Conservation (phyloP, 2,329 filamentous ascomycete species). For the Apiospora arundinis region DNA sequence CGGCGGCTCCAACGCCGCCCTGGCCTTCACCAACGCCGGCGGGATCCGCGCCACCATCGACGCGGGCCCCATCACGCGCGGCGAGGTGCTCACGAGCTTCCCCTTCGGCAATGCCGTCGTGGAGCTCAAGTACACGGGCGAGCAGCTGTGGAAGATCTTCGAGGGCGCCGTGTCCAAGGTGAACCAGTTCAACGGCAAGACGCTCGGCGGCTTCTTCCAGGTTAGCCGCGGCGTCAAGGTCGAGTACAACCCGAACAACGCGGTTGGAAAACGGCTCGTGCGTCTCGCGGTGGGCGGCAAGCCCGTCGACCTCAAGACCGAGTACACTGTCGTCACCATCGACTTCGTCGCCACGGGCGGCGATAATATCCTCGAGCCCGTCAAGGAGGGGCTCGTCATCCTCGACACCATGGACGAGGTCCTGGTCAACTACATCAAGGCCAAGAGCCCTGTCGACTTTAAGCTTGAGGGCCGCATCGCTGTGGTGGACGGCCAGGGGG, state of each 20-base stretch:
- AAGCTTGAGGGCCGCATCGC: conserved; percentile 55
- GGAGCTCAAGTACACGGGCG: conserved; percentile 59
- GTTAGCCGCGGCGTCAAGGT: conserved; percentile 63
- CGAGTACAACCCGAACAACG: conserved; percentile 60
- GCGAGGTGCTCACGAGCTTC: conserved; percentile 68
- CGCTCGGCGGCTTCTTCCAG: conserved; percentile 66
- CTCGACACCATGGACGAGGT: conserved; percentile 60
- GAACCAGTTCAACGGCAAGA: conserved; percentile 59
- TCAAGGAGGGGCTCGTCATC: conserved; percentile 43
- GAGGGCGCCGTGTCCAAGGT: conserved; percentile 63
- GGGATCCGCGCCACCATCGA: conserved; percentile 70
- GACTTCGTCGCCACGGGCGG: conserved; percentile 69
- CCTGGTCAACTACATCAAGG: conserved; percentile 53
- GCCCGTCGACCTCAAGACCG: conserved; percentile 50
- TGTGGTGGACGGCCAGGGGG: conserved; percentile 32
- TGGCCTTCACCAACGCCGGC: conserved; percentile 68
- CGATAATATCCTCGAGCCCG: conserved; percentile 61
- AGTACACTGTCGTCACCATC: conserved; percentile 66
- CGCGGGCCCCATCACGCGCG: conserved; percentile 64
- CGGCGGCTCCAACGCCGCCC: conserved; percentile 52
- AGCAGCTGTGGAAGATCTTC: conserved; percentile 61
- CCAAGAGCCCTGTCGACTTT: conserved; percentile 55
- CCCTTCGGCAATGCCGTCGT: conserved; percentile 71
- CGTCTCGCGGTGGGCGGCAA: conserved; percentile 56
- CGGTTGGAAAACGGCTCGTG: conserved; percentile 57